Evolutionary conservation across 768 basidiomycete genomes (phyloP).

Genomic region (Hortiboletus campestris): DNA sequence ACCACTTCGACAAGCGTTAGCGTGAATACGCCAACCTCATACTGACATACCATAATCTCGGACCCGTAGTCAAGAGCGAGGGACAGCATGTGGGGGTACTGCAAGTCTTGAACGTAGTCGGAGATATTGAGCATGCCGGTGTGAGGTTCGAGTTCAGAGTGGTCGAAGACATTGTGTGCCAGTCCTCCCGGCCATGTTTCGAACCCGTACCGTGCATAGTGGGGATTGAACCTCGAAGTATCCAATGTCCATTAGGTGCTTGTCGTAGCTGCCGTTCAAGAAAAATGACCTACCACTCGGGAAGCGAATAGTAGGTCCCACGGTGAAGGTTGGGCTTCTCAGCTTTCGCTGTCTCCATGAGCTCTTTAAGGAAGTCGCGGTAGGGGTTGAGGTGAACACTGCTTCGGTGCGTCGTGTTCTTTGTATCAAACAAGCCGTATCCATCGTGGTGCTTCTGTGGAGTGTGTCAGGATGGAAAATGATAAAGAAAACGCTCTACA

Average conservation of each 20-base stretch:
- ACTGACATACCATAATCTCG: constrained; percentile 49
- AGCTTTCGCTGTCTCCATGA: constrained; percentile 47
- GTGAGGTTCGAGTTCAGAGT: constrained; percentile 49
- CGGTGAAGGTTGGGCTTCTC: constrained; percentile 51
- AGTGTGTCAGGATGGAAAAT: neutral
- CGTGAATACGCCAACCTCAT: neutral
- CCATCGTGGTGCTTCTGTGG: constrained; percentile 63
- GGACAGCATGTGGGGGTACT: constrained; percentile 50
- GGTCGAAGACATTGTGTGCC: constrained; percentile 50
- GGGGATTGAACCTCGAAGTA: constrained; percentile 49
- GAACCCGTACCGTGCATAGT: constrained; percentile 51
- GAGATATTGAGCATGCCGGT: constrained; percentile 48
- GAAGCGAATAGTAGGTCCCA: constrained; percentile 59
- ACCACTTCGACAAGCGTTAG: constrained; percentile 41
- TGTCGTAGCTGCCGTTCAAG: neutral
- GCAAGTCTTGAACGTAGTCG: constrained; percentile 52
- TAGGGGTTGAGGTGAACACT: constrained; percentile 49
- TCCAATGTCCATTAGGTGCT: neutral
- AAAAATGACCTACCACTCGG: constrained; percentile 43
- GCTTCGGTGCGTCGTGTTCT: constrained; percentile 49
- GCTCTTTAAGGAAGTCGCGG: constrained; percentile 50
- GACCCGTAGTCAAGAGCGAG: constrained; percentile 46
- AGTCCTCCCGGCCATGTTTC: constrained; percentile 52
- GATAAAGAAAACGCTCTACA: constrained; percentile 4
- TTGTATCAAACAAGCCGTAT: constrained; percentile 54